phyloP scores from a whole-genome alignment of 768 basidiomycete species.

The Suillus weaverae region DNA sequence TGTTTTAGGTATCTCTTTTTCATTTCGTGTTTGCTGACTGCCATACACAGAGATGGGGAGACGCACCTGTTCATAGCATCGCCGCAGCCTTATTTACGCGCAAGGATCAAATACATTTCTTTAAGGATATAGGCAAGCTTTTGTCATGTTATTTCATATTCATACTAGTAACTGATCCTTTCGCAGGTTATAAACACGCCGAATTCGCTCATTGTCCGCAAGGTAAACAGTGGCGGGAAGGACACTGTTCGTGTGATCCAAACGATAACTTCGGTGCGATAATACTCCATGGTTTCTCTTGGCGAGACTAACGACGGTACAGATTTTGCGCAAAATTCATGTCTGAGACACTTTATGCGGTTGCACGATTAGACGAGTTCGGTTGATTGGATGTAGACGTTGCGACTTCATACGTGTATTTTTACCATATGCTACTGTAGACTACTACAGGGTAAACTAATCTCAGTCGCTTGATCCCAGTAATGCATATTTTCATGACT shows the following conservation, averaged over 20 bases:
- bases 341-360: constrained; percentile 30
- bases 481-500: neutral
- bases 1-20: neutral
- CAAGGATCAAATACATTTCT: constrained; percentile 92
- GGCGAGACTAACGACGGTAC: neutral
- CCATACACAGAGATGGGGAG: constrained; percentile 76
- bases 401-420: constrained; percentile 1
- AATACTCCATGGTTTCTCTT: neutral
- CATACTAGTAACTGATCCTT: constrained; percentile 4
- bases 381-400: neutral
- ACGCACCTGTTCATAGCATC: constrained; percentile 90
- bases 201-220: constrained; percentile 93
- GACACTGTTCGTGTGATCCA: constrained; percentile 86
- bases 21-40: constrained; percentile 7
- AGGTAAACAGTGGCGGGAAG: constrained; percentile 68
- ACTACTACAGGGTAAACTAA: neutral
- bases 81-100: constrained; percentile 86
- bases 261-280: constrained; percentile 70
- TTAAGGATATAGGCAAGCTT: constrained; percentile 75
- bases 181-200: constrained; percentile 71
- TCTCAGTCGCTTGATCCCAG: neutral
- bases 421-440: neutral
- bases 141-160: too few species aligned
- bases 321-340: constrained; percentile 32
- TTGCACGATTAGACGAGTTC: constrained; percentile 18